These are phyloP conservation scores for Ilyonectria mors-panacis DNA, from an alignment of 2,329 filamentous ascomycete species.

Conservation along the genomic window DNA sequence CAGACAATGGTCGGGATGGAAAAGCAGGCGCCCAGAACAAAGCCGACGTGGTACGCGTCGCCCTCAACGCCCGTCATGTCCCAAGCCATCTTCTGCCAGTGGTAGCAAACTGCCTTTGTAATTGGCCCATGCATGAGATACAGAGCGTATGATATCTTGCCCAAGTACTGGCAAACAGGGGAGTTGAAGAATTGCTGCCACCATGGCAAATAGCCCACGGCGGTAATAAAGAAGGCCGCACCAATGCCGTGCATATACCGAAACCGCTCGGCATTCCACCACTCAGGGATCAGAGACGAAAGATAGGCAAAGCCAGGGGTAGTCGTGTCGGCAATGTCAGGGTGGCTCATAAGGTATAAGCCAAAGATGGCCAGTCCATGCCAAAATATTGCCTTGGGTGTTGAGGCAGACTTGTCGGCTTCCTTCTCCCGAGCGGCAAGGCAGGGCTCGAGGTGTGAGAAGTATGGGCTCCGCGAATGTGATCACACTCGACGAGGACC, in stretches of 20 bases:
- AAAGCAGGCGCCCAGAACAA: constrained; percentile 62
- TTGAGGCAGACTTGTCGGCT: constrained; percentile 4
- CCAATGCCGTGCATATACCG: constrained; percentile 72
- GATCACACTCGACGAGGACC: constrained; percentile 68
- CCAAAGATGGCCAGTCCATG: constrained; percentile 60
- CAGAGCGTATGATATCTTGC: constrained; percentile 72
- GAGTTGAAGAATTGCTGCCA: constrained; percentile 68
- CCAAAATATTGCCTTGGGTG: constrained; percentile 53
- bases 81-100: constrained; percentile 65
- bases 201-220: constrained; percentile 61
- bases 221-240: constrained; percentile 66
- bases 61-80: constrained; percentile 63
- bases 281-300: constrained; percentile 62
- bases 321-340: constrained; percentile 58
- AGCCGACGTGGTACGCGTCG: constrained; percentile 61
- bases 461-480: constrained; percentile 63
- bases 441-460: constrained; percentile 37
- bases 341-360: constrained; percentile 65
- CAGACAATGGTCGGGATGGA: constrained; percentile 68
- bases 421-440: constrained; percentile 46
- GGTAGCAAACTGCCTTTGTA: constrained; percentile 68
- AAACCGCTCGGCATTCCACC: constrained; percentile 64
- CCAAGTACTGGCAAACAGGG: constrained; percentile 68
- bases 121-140: constrained; percentile 74
- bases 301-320: constrained; percentile 69